Evolutionary conservation across 768 basidiomycete genomes (phyloP), one percentile per base, ranked within the genome.

Genomic region (Serendipita vermifera): DNA sequence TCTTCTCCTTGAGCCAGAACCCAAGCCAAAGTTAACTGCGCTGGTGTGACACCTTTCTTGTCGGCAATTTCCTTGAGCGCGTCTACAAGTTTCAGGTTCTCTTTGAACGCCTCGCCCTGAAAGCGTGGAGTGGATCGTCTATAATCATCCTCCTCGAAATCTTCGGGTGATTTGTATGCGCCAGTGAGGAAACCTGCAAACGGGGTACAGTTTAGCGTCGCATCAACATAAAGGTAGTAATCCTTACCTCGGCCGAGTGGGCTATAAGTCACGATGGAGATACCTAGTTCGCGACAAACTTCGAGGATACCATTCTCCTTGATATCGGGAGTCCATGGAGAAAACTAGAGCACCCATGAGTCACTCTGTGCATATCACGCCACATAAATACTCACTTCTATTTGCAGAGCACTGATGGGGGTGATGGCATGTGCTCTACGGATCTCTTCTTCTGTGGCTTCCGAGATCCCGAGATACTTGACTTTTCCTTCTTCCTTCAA

Each of bases 241-340:
- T n/a, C 55, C 15, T 73, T 62, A 13, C 73, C 70, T 40, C 65
- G 65, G 5, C 67, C 69, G 5, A 70, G 62, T 2, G 70, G 70
- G 4, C 72, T 70, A 62, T 72, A 75, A 15, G 73, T 72, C 55
- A 73, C 62, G 54, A 75, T 62, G 3, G 66, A 59, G 26, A 75
- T 66, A 27, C 72, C 73, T 17, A 74, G 65, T 59, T 76, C 74
- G 14, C 66, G 64, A 3, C 70, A 69, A 14, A 69, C 59, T 11
- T 66, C 62, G 55, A 67, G 64, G 7, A 66, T 41, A 7, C 65
- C 67, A 57, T 61, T 62, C n/a, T 61, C 39, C 58, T 62, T 68
- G 20, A 65, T 69, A 29, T 70, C 64, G 36, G 60, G 58, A 54
- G 24, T 62, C 60, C 61, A 68, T 24, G 64, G 64, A 2, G 64